phyloP scores from a whole-genome alignment of 257 asterid genomes.

The Phtheirospermum japonicum region DNA sequence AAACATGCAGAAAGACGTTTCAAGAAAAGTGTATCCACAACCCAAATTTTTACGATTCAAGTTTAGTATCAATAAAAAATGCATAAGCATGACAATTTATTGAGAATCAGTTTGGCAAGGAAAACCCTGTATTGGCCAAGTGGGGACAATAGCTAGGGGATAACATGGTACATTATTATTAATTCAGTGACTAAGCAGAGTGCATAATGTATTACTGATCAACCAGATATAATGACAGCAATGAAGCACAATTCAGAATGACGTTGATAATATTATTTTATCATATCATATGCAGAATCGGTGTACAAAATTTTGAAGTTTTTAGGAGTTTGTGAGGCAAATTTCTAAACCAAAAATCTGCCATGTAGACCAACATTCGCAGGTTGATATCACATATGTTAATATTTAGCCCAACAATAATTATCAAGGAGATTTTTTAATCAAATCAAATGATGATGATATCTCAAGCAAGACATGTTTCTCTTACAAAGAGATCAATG shows the following conservation, averaged over 20 bases:
- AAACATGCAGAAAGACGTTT: conserved; percentile 7
- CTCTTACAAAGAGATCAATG: conserved; percentile 8
- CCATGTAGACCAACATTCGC: background rate
- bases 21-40: conserved; percentile 9
- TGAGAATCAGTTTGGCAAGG: conserved; percentile 13
- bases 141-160: background rate
- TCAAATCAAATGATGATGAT: background rate
- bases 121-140: conserved; percentile 15
- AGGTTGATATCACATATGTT: background rate
- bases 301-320: background rate
- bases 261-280: background rate
- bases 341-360: background rate
- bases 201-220: conserved; percentile 3
- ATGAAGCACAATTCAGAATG: conserved; percentile 4
- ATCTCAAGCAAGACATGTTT: background rate
- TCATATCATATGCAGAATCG: background rate
- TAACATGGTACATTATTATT: conserved; percentile 8
- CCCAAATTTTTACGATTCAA: conserved; percentile 14
- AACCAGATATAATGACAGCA: background rate
- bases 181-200: background rate
- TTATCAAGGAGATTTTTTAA: background rate
- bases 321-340: background rate
- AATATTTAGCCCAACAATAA: background rate
- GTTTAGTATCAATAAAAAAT: conserved; percentile 7
- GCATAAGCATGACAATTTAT: background rate